Conservation (phyloP, 768 basidiomycete species). For the Nidularia sp. region DNA sequence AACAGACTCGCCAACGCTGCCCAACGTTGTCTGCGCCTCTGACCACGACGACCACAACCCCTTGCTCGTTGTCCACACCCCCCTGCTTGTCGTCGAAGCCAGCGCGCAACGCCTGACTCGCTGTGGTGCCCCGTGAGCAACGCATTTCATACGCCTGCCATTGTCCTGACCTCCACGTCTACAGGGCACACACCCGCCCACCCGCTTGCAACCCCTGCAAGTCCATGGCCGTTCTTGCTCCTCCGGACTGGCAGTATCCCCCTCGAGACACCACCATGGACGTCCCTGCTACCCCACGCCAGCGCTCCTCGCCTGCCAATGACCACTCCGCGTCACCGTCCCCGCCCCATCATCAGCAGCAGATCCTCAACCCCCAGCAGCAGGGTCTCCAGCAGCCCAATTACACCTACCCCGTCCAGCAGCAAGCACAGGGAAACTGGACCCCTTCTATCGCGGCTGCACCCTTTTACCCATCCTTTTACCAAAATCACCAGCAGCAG, state of each 20-base stretch:
- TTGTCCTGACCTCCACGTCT: neutral
- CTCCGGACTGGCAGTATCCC: conserved; percentile 69
- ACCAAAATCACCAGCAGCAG: conserved; percentile 67
- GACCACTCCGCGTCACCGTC: conserved; percentile 23
- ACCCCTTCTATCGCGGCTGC: conserved; percentile 61
- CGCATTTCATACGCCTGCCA: no score
- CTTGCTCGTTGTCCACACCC: neutral
- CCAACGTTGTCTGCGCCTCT: conserved; percentile 6
- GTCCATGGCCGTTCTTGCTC: conserved; percentile 79
- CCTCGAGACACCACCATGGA: conserved; percentile 66
- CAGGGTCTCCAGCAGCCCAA: conserved; percentile 31
- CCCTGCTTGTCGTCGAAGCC: no score
- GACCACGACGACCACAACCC: neutral
- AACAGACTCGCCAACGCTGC: conserved; percentile 28
- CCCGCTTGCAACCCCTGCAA: conserved; percentile 32
- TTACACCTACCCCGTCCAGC: conserved; percentile 70
- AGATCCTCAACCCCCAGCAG: conserved; percentile 21
- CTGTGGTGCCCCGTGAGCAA: no score
- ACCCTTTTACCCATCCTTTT: conserved; percentile 77
- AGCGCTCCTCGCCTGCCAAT: conserved; percentile 59
- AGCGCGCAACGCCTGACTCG: no score
- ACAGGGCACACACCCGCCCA: conserved; percentile 14
- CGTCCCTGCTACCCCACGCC: conserved; percentile 45
- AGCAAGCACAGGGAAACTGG: conserved; percentile 69
- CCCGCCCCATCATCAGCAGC: conserved; percentile 7